Evolutionary conservation across 2,329 filamentous ascomycete species (phyloP).

Genomic region (Curvularia sp.): DNA sequence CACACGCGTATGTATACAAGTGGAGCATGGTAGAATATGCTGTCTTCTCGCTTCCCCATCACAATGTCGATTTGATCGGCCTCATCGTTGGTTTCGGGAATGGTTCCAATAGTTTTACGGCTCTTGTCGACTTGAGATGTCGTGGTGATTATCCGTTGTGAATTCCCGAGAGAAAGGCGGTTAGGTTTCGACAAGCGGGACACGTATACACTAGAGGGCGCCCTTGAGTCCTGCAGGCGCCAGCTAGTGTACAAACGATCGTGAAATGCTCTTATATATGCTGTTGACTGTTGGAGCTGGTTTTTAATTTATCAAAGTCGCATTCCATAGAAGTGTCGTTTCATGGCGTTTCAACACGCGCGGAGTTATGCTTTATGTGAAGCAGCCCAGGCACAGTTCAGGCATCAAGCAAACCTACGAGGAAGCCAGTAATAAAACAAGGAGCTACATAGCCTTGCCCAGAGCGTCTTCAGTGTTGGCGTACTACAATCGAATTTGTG

Average conservation of each 20-base stretch:
- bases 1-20: background rate
- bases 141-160: background rate
- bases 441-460: background rate
- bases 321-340: background rate
- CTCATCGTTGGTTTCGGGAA: constrained; percentile 8
- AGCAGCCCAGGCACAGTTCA: background rate
- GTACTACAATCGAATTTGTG: background rate
- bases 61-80: constrained; percentile 9
- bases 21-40: background rate
- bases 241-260: background rate
- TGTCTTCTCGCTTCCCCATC: constrained; percentile 2
- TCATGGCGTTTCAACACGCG: constrained; percentile 10
- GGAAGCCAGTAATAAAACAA: background rate
- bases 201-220: background rate
- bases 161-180: background rate
- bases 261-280: background rate
- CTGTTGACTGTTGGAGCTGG: background rate
- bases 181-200: background rate
- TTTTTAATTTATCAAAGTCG: background rate
- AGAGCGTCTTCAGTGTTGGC: background rate
- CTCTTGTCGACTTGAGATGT: background rate
- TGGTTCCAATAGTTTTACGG: background rate
- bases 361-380: constrained; percentile 8
- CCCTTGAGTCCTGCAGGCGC: constrained; percentile 10
- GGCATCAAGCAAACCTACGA: background rate